Base-by-base conservation (phyloP, 1,284 basidiomycete species). In the Sanguinoderma infundibulare region DNA sequence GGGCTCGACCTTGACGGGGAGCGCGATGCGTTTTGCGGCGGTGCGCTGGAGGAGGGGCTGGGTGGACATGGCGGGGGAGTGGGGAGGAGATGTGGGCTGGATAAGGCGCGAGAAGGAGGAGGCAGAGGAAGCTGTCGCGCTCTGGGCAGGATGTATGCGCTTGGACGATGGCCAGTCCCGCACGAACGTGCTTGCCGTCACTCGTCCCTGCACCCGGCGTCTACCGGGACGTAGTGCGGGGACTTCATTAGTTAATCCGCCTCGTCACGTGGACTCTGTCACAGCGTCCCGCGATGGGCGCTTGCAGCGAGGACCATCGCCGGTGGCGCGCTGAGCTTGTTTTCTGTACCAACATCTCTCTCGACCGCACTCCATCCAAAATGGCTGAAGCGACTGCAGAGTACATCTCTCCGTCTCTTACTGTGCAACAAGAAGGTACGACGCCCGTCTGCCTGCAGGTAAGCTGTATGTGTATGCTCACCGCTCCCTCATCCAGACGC, bases 31-130 rank as follows among this genome's bases (percentile, higher is more conserved):
- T 81, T 98, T 98, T 54, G 91, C 87, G 2, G 95, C 94, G 17
- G 96, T 98, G 62, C 98, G 90, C 78, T 99, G 97, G 51, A 99
- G 91, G 51, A 99, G 87, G 22, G 98, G 98, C 77, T 98, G 98
- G 58, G 96, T 98, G 20, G 97, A 99, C 98, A 98, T 98, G 72
- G 59, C 50, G 65, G 61, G 64, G 53, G 58, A 64, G 60, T 57
- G 63, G 54, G 57, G 52, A 57, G 59, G 57, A n/a, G n/a, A 30
- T 39, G 54, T 49, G 50, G 54, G 55, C 52, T 40, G 53, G 55
- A 32, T 54, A 53, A 57, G 55, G 44, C 63, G 49, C 49, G 32
- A 51, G 49, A 51, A 51, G 15, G 57, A 56, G 61, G 61, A 57
- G 36, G 47, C 53, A 57, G 57, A 28, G 39, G 8, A 24, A 42